Conservation (phyloP, 2,329 filamentous ascomycete genomes). For the Endoconidiophora polonica region DNA sequence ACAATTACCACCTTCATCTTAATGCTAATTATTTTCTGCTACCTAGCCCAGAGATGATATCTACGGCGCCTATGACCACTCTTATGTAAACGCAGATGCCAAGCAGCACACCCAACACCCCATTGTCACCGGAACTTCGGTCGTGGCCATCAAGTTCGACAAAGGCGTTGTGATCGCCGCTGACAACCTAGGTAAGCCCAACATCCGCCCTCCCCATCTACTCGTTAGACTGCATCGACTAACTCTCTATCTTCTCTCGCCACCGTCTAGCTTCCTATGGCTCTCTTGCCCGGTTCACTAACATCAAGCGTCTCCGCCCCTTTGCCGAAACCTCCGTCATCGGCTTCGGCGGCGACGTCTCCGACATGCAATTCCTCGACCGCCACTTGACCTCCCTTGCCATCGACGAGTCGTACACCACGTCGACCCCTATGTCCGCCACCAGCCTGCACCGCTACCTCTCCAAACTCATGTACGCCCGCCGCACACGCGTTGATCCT, state of each 20-base stretch:
- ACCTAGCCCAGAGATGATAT: conserved; percentile 85
- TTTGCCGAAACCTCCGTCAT: conserved; percentile 75
- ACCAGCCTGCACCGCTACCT: conserved; percentile 95
- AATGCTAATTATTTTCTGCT: conserved; percentile 13
- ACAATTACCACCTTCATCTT: not conserved
- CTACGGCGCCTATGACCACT: conserved; percentile 82
- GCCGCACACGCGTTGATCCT: conserved; percentile 88
- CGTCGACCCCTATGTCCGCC: conserved; percentile 48
- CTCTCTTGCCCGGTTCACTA: conserved; percentile 87
- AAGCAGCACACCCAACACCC: conserved; percentile 81
- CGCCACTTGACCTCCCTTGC: conserved; percentile 73
- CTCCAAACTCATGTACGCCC: conserved; percentile 86
- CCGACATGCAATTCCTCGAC: conserved; percentile 98
- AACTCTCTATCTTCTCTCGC: not conserved
- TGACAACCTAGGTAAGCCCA: conserved; percentile 69
- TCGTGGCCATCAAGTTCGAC: conserved; percentile 88
- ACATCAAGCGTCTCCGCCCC: conserved; percentile 83
- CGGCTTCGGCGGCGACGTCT: conserved; percentile 92
- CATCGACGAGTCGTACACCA: conserved; percentile 72
- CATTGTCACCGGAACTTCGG: conserved; percentile 91
- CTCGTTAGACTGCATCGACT: not conserved
- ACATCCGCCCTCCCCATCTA: conserved; percentile 1
- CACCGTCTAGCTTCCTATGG: conserved; percentile 71
- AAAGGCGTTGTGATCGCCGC: conserved; percentile 92
- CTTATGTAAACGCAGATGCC: conserved; percentile 61